These are phyloP conservation scores for Pterocarpus santalinus DNA, from an alignment of 306 rosid genomes.

Conservation along the genomic window DNA sequence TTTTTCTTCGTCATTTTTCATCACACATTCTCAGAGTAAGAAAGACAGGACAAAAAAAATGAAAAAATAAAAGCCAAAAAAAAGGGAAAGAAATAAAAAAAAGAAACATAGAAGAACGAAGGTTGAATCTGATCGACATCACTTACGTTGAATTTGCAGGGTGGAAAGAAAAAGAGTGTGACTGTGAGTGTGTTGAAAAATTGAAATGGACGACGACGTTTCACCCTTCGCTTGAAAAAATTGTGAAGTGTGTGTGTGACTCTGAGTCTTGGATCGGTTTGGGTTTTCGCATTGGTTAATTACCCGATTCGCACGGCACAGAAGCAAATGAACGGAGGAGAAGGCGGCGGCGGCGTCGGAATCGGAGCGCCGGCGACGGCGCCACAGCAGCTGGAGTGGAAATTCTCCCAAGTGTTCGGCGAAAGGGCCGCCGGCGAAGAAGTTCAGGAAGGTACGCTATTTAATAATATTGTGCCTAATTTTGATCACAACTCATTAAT, in stretches of 20 bases:
- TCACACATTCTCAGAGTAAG: background rate
- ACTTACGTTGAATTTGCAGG: background rate
- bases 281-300: conserved; percentile 46
- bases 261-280: conserved; percentile 48
- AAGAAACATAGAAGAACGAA: background rate
- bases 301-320: background rate
- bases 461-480: background rate
- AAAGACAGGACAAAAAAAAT: too few species aligned
- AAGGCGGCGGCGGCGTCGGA: background rate
- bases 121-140: conserved; percentile 16
- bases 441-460: conserved; percentile 67
- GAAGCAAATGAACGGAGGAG: background rate
- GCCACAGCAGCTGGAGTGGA: conserved; percentile 61
- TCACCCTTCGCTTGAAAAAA: conserved; percentile 1
- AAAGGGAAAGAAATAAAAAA: too few species aligned
- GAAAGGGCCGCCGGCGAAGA: conserved; percentile 74
- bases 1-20: conserved; percentile 50
- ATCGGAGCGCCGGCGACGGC: background rate
- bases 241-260: too few species aligned
- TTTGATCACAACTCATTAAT: background rate
- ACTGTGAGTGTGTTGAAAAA: background rate
- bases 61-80: too few species aligned
- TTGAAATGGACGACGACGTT: conserved; percentile 50
- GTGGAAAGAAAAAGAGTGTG: background rate
- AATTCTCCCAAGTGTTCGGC: conserved; percentile 69